Evolutionary conservation across 805 yeast species (phyloP).

Genomic region (Candida insectalens): DNA sequence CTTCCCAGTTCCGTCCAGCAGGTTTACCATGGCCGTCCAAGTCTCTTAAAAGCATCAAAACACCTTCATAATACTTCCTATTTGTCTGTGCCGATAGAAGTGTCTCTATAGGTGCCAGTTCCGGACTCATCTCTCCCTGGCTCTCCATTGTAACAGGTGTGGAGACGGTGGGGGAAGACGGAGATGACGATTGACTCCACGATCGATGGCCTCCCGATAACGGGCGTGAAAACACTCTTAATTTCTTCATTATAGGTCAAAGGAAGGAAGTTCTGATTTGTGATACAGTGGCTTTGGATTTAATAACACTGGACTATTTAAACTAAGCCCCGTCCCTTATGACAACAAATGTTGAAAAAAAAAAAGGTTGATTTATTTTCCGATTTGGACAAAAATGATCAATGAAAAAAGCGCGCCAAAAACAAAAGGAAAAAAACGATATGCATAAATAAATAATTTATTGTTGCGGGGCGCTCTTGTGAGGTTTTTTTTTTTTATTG

Average conservation of each 20-base stretch:
- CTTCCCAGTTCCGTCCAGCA: slow-evolving; percentile 77
- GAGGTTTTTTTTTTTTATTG: too few species aligned
- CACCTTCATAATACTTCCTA: slow-evolving; percentile 68
- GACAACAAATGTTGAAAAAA: too few species aligned
- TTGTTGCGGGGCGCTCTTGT: too few species aligned
- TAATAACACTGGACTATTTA: too few species aligned
- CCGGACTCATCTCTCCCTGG: slow-evolving; percentile 25
- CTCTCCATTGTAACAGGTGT: slow-evolving; percentile 19
- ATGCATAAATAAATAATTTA: not conserved
- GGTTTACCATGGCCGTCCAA: slow-evolving; percentile 81
- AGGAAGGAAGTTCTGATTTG: not conserved
- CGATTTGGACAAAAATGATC: not conserved
- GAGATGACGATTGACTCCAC: slow-evolving; percentile 3
- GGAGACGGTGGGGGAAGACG: slow-evolving; percentile 4
- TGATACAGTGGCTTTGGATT: too few species aligned
- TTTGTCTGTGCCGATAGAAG: slow-evolving; percentile 64
- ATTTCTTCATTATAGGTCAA: slow-evolving; percentile 12
- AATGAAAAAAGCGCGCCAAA: not conserved
- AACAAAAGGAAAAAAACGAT: not conserved
- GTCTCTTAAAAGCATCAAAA: slow-evolving; percentile 64
- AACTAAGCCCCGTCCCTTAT: too few species aligned
- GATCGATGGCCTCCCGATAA: slow-evolving; percentile 1
- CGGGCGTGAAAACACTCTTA: slow-evolving; percentile 15
- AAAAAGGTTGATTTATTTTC: not conserved
- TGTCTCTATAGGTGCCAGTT: slow-evolving; percentile 62